Percentiles rank a stretch among this genome's conserved stretches.
phyloP scores from a whole-genome alignment of 140 eudicot genomes.

The Bidens hawaiensis region DNA sequence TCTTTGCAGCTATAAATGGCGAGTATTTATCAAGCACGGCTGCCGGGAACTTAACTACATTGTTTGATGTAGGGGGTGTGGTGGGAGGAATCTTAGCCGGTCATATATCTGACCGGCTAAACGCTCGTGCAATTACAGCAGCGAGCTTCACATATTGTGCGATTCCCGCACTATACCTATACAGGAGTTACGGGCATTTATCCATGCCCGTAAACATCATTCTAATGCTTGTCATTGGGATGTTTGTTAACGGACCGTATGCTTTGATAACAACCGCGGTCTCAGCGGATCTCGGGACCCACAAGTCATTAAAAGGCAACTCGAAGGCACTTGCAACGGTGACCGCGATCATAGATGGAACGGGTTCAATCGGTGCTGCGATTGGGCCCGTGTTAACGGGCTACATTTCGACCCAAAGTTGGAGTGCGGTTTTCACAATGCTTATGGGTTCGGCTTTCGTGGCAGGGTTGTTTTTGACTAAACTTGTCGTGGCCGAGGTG shows the following conservation, averaged over 20 bases:
- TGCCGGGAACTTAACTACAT: conserved; percentile 82
- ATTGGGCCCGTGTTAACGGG: conserved; percentile 92
- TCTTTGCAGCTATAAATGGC: conserved; percentile 75
- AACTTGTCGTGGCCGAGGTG: conserved; percentile 77
- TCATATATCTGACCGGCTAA: conserved; percentile 70
- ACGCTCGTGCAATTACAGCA: conserved; percentile 92
- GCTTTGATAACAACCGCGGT: conserved; percentile 96
- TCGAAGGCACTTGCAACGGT: conserved; percentile 89
- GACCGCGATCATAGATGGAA: conserved; percentile 91
- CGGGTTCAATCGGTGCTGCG: conserved; percentile 96
- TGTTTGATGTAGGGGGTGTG: conserved; percentile 95
- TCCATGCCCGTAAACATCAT: conserved; percentile 58
- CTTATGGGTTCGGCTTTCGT: conserved; percentile 76
- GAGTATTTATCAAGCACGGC: conserved; percentile 64
- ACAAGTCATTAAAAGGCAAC: conserved; percentile 72
- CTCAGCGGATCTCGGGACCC: conserved; percentile 93
- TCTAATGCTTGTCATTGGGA: conserved; percentile 71
- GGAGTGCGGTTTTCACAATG: conserved; percentile 88
- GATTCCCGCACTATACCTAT: conserved; percentile 76
- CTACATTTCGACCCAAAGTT: conserved; percentile 68
- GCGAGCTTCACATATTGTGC: conserved; percentile 89
- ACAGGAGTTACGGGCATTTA: conserved; percentile 63
- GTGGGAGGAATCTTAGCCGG: conserved; percentile 94
- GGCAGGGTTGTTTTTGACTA: conserved; percentile 85
- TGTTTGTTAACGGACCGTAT: conserved; percentile 93